Evolutionary conservation across 1,139 yeast genomes (phyloP).

Genomic region (Saccharomyces hybrid): DNA sequence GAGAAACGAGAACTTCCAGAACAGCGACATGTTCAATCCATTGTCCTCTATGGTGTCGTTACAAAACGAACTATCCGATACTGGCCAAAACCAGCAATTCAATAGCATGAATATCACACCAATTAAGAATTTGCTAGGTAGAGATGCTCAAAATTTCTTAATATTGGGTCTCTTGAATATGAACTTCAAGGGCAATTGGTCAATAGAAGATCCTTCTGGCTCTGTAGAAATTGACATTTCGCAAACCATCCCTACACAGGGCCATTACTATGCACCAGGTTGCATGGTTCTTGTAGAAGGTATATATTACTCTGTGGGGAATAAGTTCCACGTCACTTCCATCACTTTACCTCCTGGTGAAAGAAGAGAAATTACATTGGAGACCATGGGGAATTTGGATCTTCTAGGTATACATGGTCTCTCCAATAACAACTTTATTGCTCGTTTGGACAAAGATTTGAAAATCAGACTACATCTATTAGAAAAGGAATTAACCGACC

Average conservation of each 20-base stretch:
- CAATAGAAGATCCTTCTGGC: conserved; percentile 77
- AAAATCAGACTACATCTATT: conserved; percentile 46
- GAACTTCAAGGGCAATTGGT: conserved; percentile 60
- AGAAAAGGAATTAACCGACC: conserved; percentile 50
- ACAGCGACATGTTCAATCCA: conserved; percentile 32
- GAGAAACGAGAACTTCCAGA: conserved; percentile 60
- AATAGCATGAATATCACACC: conserved; percentile 40
- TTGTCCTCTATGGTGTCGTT: conserved; percentile 27
- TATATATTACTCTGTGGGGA: conserved; percentile 53
- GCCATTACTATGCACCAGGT: conserved; percentile 70
- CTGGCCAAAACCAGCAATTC: conserved; percentile 12
- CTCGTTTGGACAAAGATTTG: conserved; percentile 53
- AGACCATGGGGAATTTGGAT: conserved; percentile 72
- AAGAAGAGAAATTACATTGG: conserved; percentile 54
- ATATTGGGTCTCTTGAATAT: conserved; percentile 68
- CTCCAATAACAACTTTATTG: conserved; percentile 34
- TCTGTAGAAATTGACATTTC: conserved; percentile 61
- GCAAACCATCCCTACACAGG: conserved; percentile 57
- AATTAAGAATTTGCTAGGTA: conserved; percentile 76
- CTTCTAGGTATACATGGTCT: conserved; percentile 55
- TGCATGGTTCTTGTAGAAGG: conserved; percentile 81
- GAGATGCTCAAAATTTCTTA: conserved; percentile 69
- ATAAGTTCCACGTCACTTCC: conserved; percentile 65
- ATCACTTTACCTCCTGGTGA: conserved; percentile 90
- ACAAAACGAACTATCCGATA: conserved; percentile 19